Percentiles rank a stretch among this genome's conserved stretches.
These are phyloP conservation scores for Kazachstania taianensis DNA, from an alignment of 805 yeast genomes.

Conservation along the genomic window DNA sequence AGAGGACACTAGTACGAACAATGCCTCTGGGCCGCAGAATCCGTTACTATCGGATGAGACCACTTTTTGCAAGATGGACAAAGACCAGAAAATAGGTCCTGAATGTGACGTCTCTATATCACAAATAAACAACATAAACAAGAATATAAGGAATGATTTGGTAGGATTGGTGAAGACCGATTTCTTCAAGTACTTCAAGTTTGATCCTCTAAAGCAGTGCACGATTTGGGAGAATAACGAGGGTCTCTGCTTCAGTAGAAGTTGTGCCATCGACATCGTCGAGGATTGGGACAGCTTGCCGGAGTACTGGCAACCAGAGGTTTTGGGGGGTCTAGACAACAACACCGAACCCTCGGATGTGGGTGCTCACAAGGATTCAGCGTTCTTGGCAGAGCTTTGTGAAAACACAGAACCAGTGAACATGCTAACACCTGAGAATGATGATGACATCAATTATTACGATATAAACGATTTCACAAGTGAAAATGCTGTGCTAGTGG, in stretches of 20 bases:
- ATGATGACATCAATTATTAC: conserved; percentile 52
- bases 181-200: conserved; percentile 79
- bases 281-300: conserved; percentile 65
- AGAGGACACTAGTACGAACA: neutral
- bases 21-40: no score
- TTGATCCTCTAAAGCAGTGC: conserved; percentile 74
- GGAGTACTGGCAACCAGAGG: conserved; percentile 64
- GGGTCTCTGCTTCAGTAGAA: conserved; percentile 76
- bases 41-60: conserved; percentile 10
- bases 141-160: conserved; percentile 45
- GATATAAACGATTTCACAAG: conserved; percentile 51
- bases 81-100: conserved; percentile 24
- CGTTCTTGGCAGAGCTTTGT: conserved; percentile 33
- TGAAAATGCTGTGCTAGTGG: conserved; percentile 71
- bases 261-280: conserved; percentile 82
- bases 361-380: conserved; percentile 25
- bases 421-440: conserved; percentile 2
- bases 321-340: conserved; percentile 36
- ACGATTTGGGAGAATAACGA: conserved; percentile 73
- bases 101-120: conserved; percentile 34
- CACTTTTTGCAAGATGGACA: conserved; percentile 27
- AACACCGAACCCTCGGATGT: conserved; percentile 21
- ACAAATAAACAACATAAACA: conserved; percentile 44
- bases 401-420: conserved; percentile 14
- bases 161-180: conserved; percentile 54